Percentiles rank a stretch among this genome's conserved stretches.
phyloP scores from a whole-genome alignment of 2,329 filamentous ascomycete species.

The Paraphoma chrysanthemicola region DNA sequence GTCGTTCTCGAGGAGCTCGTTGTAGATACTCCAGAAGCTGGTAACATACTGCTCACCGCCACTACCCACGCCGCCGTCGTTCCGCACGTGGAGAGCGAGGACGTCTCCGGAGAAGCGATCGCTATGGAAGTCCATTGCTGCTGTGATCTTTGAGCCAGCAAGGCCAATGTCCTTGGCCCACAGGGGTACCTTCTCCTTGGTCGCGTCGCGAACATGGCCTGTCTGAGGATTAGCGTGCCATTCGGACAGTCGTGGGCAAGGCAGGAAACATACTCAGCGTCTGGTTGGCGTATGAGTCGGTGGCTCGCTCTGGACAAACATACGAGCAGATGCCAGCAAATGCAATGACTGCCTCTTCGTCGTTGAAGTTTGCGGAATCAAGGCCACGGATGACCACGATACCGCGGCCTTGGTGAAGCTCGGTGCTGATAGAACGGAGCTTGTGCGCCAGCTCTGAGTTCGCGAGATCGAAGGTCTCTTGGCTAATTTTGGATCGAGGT shows the following conservation, averaged over 20 bases:
- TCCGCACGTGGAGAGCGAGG: constrained; percentile 42
- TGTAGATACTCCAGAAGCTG: constrained; percentile 46
- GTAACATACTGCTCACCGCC: constrained; percentile 44
- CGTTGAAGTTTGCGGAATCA: constrained; percentile 40
- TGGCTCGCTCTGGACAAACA: constrained; percentile 39
- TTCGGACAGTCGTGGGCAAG: neutral
- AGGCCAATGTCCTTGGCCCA: constrained; percentile 45
- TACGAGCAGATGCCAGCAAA: constrained; percentile 43
- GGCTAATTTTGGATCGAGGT: constrained; percentile 25
- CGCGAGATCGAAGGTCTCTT: constrained; percentile 34
- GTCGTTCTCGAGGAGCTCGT: constrained; percentile 40
- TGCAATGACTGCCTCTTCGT: constrained; percentile 46
- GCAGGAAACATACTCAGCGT: constrained; percentile 35
- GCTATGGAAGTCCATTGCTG: constrained; percentile 47
- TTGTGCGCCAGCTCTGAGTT: constrained; percentile 30
- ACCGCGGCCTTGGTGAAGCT: constrained; percentile 39
- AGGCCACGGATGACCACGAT: constrained; percentile 43
- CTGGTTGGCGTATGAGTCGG: constrained; percentile 48
- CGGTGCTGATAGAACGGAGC: constrained; percentile 32
- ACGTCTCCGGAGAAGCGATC: constrained; percentile 48
- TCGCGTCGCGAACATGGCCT: constrained; percentile 47
- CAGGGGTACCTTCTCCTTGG: constrained; percentile 37
- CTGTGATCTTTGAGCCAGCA: constrained; percentile 46
- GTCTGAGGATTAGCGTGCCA: neutral
- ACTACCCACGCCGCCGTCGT: constrained; percentile 36